phyloP scores from a whole-genome alignment of 2,329 filamentous ascomycete species.

The Ceratocystis cubensis region DNA sequence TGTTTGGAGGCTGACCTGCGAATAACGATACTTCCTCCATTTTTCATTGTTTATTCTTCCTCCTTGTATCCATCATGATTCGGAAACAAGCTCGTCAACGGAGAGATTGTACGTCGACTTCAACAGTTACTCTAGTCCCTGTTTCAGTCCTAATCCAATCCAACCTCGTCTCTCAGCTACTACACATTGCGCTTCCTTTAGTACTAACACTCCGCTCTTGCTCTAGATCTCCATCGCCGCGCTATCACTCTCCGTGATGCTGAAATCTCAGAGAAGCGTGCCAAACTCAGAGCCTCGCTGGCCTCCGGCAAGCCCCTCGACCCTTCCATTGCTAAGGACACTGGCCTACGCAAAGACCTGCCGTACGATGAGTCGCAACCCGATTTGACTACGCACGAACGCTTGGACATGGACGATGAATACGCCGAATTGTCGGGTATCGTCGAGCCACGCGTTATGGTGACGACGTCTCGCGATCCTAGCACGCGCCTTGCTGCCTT shows the following conservation, averaged over 20 bases:
- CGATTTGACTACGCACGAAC: conserved; percentile 53
- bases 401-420: conserved; percentile 72
- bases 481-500: conserved; percentile 77
- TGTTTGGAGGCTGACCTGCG: neutral
- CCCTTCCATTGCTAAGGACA: conserved; percentile 73
- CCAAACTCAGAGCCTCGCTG: conserved; percentile 72
- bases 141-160: neutral
- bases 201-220: neutral
- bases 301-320: conserved; percentile 82
- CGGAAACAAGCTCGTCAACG: conserved; percentile 33
- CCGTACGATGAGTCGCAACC: conserved; percentile 80
- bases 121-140: neutral
- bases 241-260: conserved; percentile 80
- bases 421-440: conserved; percentile 85
- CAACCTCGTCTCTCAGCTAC: neutral
- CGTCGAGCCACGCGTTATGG: conserved; percentile 69
- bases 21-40: neutral
- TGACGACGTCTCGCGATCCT: conserved; percentile 83
- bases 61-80: conserved; percentile 16
- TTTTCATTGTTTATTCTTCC: conserved; percentile 1
- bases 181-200: neutral
- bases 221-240: conserved; percentile 63
- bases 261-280: conserved; percentile 82
- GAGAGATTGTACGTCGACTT: conserved; percentile 28
- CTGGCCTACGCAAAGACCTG: conserved; percentile 69